These are phyloP conservation scores for Graphilbum fragrans DNA, from an alignment of 2,329 filamentous ascomycete genomes.

Conservation along the genomic window DNA sequence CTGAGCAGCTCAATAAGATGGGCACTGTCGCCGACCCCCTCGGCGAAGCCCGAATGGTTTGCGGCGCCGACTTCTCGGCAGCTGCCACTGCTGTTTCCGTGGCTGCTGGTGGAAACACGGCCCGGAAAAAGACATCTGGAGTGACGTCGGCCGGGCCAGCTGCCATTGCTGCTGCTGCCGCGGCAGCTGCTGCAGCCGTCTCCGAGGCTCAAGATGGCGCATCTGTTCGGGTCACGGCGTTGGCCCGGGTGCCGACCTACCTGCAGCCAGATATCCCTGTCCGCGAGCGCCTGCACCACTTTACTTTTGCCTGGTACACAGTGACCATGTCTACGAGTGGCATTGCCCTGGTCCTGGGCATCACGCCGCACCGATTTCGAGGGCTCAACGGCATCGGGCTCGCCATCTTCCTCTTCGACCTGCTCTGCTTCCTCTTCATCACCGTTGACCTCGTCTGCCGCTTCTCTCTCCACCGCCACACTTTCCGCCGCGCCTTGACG, in stretches of 20 bases:
- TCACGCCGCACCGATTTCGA: conserved; percentile 24
- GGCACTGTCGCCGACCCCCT: too few relatives aligned
- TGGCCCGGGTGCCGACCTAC: conserved; percentile 15
- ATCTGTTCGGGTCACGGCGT: too few relatives aligned
- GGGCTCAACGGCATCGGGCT: conserved; percentile 38
- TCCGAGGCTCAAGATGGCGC: too few relatives aligned
- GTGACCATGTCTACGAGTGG: conserved; percentile 20
- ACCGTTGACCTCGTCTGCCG: conserved; percentile 23
- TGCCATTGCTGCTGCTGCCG: too few relatives aligned
- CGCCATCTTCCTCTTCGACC: conserved; percentile 35
- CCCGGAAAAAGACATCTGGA: too few relatives aligned
- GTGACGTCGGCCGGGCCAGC: too few relatives aligned
- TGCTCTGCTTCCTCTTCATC: conserved; percentile 29
- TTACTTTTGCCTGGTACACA: conserved; percentile 22
- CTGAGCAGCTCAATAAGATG: too few relatives aligned
- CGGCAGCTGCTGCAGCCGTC: too few relatives aligned
- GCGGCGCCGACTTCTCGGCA: neutral
- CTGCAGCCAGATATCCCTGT: conserved; percentile 17
- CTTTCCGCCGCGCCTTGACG: conserved; percentile 29
- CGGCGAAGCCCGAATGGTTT: too few relatives aligned
- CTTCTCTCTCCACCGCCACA: conserved; percentile 29
- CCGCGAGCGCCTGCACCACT: conserved; percentile 17
- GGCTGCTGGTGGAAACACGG: too few relatives aligned
- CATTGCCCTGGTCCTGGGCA: conserved; percentile 15
- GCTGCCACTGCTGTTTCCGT: neutral